A percentile compares a stretch with the other conserved stretches of the same genome.
These are phyloP conservation scores for Kodamaea kaohsiungensis DNA, from an alignment of 805 yeast genomes.

Conservation along the genomic window DNA sequence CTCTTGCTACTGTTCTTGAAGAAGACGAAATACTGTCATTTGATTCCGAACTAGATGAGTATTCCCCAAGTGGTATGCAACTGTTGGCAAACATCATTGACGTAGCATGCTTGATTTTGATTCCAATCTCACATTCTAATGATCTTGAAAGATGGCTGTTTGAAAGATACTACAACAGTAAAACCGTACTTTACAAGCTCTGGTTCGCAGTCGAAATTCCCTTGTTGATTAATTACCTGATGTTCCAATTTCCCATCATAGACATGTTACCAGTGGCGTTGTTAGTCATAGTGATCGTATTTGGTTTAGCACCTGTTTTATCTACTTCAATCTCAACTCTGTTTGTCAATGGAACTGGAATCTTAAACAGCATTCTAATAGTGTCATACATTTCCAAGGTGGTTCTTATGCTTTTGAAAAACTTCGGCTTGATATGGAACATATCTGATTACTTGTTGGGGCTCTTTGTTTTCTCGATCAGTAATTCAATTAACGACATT, in stretches of 20 bases:
- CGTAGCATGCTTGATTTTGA: constrained; percentile 12
- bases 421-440: constrained; percentile 44
- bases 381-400: constrained; percentile 27
- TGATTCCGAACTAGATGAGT: not conserved
- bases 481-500: constrained; percentile 54
- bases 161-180: constrained; percentile 1
- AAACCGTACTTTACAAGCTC: constrained; percentile 8
- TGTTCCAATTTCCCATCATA: constrained; percentile 14
- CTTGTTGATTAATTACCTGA: constrained; percentile 18
- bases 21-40: not conserved
- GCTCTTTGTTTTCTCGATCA: constrained; percentile 47
- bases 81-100: constrained; percentile 13
- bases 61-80: constrained; percentile 7
- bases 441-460: constrained; percentile 52
- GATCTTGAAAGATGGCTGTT: constrained; percentile 5
- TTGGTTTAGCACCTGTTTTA: constrained; percentile 2
- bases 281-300: constrained; percentile 1
- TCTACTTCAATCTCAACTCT: not conserved
- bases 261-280: constrained; percentile 12
- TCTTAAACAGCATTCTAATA: constrained; percentile 25
- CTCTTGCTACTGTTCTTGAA: not conserved
- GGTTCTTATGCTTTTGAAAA: constrained; percentile 36
- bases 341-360: constrained; percentile 20
- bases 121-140: constrained; percentile 16
- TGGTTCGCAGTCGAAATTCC: constrained; percentile 24